Conservation (phyloP, 345 rosid genomes). For the Limnanthes douglasii region DNA sequence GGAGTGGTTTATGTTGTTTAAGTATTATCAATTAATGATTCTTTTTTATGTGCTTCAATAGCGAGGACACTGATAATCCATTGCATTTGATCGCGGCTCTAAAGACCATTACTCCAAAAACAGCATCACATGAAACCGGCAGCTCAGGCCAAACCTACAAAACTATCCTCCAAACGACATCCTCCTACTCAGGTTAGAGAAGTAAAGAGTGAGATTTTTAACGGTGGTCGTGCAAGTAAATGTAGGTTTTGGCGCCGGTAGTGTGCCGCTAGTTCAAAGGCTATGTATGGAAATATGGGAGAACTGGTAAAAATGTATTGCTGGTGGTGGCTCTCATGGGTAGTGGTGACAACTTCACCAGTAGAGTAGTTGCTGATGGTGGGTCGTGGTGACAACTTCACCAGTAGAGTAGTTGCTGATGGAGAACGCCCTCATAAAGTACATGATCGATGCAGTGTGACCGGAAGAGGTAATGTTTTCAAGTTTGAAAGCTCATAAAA, state of each 20-base stretch:
- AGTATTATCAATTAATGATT: conserved; percentile 69
- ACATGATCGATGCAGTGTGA: conserved; percentile 74
- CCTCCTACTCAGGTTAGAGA: conserved; percentile 86
- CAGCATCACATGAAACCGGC: conserved; percentile 15
- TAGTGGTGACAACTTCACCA: conserved; percentile 45
- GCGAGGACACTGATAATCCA: conserved; percentile 61
- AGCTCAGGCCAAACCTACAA: conserved; percentile 30
- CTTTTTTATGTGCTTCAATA: conserved; percentile 71
- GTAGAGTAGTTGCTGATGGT: conserved; percentile 58
- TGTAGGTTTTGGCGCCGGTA: conserved; percentile 23
- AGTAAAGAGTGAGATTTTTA: conserved; percentile 34
- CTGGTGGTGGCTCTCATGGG: conserved; percentile 31
- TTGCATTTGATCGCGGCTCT: conserved; percentile 41
- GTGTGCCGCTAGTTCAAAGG: conserved; percentile 23
- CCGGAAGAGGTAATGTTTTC: conserved; percentile 67
- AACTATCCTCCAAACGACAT: conserved; percentile 52
- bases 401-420: conserved; percentile 56
- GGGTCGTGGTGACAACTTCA: conserved; percentile 51
- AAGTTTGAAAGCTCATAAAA: conserved; percentile 82
- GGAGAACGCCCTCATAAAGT: conserved; percentile 46
- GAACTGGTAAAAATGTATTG: conserved; percentile 22
- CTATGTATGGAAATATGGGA: conserved; percentile 45
- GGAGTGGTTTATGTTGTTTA: too few species aligned
- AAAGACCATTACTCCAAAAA: conserved; percentile 20
- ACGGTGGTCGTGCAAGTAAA: conserved; percentile 30